Conservation (phyloP, 768 basidiomycete species). For the Paxillus involutus region DNA sequence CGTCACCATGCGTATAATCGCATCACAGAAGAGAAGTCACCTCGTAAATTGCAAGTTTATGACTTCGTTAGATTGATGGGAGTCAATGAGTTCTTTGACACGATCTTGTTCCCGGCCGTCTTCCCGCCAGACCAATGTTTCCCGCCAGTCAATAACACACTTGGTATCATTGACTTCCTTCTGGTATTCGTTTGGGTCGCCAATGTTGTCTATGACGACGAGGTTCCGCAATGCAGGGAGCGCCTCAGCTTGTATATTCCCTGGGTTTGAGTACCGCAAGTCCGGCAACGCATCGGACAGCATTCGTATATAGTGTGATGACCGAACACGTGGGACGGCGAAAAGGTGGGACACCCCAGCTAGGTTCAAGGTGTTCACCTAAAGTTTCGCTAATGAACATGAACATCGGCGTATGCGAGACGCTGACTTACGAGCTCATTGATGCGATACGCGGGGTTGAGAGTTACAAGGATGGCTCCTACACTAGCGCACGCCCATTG, state of each 20-base stretch:
- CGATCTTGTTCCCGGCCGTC: slow-evolving; percentile 41
- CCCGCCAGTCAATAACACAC: slow-evolving; percentile 68
- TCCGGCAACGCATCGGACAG: slow-evolving; percentile 59
- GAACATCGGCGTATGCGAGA: background rate
- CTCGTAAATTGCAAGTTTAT: slow-evolving; percentile 88
- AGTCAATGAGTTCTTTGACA: slow-evolving; percentile 41
- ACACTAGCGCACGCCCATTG: slow-evolving; percentile 88
- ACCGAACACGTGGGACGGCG: slow-evolving; percentile 66
- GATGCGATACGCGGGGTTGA: slow-evolving; percentile 79
- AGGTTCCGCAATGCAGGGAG: slow-evolving; percentile 65
- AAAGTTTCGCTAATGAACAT: slow-evolving; percentile 2
- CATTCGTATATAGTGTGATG: slow-evolving; percentile 62
- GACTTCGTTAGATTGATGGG: slow-evolving; percentile 61
- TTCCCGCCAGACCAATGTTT: slow-evolving; percentile 68
- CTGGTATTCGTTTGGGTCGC: slow-evolving; percentile 38
- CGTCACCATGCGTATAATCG: background rate
- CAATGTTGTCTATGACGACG: slow-evolving; percentile 65
- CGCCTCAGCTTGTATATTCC: slow-evolving; percentile 54
- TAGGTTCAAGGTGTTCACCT: slow-evolving; percentile 64
- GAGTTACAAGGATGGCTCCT: slow-evolving; percentile 79
- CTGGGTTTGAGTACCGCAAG: slow-evolving; percentile 46
- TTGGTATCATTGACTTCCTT: slow-evolving; percentile 41
- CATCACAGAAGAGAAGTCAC: slow-evolving; percentile 33
- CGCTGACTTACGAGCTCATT: slow-evolving; percentile 59
- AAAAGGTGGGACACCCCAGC: slow-evolving; percentile 70